phyloP scores from a whole-genome alignment of 345 rosid species.

The Citrus unshiu region DNA sequence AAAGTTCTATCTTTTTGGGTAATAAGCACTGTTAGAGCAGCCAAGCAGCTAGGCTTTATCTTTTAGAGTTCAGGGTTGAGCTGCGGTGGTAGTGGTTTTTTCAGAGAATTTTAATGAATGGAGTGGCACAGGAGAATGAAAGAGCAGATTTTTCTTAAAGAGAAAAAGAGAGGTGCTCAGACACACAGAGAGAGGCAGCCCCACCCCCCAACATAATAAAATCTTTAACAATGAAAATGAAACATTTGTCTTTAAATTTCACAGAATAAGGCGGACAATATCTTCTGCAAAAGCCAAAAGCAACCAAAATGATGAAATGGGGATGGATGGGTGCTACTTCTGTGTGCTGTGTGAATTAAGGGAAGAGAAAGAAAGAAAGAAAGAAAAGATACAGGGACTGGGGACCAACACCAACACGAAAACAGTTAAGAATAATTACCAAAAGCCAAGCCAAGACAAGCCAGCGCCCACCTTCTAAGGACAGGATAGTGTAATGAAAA shows the following conservation, averaged over 20 bases:
- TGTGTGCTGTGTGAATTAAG: too few relatives aligned
- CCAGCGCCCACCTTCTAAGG: slow-evolving; percentile 18
- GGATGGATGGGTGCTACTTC: background rate
- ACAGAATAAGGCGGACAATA: slow-evolving; percentile 34
- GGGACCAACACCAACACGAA: background rate
- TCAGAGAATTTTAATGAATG: slow-evolving; percentile 10
- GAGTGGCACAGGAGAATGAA: slow-evolving; percentile 17
- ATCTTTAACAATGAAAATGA: slow-evolving; percentile 10
- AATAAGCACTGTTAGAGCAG: too few relatives aligned
- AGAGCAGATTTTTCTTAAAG: slow-evolving; percentile 12
- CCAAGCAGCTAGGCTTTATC: background rate
- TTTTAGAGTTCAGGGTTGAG: background rate
- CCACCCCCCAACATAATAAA: slow-evolving; percentile 12
- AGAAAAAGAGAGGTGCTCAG: slow-evolving; percentile 17
- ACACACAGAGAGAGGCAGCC: background rate
- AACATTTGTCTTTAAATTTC: slow-evolving; percentile 20
- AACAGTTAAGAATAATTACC: background rate
- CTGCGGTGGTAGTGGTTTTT: background rate
- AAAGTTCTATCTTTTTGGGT: too few relatives aligned
- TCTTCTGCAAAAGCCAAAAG: slow-evolving; percentile 29
- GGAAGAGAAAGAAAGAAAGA: too few relatives aligned
- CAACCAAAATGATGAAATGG: slow-evolving; percentile 22
- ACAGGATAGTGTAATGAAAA: background rate
- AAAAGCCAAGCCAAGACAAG: background rate
- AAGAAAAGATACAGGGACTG: slow-evolving; percentile 12